These are phyloP conservation scores for Galerina marginata DNA, from an alignment of 768 basidiomycete genomes.

Conservation along the genomic window DNA sequence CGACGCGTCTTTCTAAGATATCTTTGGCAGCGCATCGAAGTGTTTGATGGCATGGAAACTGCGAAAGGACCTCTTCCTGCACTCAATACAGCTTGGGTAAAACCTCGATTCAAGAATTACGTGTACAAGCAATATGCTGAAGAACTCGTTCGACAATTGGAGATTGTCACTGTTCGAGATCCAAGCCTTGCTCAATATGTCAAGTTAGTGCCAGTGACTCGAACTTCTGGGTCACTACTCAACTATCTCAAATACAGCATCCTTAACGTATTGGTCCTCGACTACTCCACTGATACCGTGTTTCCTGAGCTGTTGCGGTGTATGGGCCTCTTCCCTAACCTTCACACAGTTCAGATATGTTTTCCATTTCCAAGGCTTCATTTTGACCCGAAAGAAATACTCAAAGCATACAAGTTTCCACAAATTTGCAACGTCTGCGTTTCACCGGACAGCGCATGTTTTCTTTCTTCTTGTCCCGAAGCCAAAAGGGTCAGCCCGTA, in stretches of 20 bases:
- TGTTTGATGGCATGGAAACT: slow-evolving; percentile 7
- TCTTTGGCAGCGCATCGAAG: slow-evolving; percentile 23
- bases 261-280: slow-evolving; percentile 21
- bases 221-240: no score
- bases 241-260: slow-evolving; percentile 4
- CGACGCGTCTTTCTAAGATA: slow-evolving; percentile 14
- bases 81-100: no score
- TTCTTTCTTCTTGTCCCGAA: not conserved
- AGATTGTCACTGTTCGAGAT: slow-evolving; percentile 30
- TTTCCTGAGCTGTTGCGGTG: slow-evolving; percentile 28
- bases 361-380: not conserved
- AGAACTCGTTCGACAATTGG: slow-evolving; percentile 25
- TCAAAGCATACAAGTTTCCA: not conserved
- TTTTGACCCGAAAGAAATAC: not conserved
- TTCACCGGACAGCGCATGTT: not conserved
- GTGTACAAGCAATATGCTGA: slow-evolving; percentile 3
- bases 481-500: not conserved
- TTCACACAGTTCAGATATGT: slow-evolving; percentile 23
- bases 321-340: slow-evolving; percentile 26
- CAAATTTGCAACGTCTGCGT: not conserved
- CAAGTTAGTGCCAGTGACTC: not conserved
- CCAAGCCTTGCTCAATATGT: slow-evolving; percentile 26
- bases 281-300: slow-evolving; percentile 13
- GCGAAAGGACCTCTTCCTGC: not conserved
- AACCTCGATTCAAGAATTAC: slow-evolving; percentile 9